Percentiles rank a stretch among this genome's conserved stretches.
Evolutionary conservation across 2,329 filamentous ascomycete species (phyloP).

Genomic region (Aspergillus bombycis): DNA sequence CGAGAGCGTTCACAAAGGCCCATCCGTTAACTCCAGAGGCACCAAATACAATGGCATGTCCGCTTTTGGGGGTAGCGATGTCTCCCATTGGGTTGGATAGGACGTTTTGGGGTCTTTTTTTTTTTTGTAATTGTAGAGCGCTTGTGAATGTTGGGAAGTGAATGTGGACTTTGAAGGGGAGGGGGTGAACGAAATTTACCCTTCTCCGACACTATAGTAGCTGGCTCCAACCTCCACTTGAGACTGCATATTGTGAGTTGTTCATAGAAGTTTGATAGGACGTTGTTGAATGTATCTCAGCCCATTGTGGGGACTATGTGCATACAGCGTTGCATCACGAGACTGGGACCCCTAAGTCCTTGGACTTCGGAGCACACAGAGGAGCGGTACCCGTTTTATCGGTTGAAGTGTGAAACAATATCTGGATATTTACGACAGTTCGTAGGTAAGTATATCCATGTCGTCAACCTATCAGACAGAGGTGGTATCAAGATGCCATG

Average conservation of each 20-base stretch:
- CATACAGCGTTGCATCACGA: background rate
- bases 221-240: background rate
- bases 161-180: background rate
- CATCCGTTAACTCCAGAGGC: slow-evolving; percentile 11
- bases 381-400: background rate
- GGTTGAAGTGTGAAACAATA: no score
- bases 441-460: background rate
- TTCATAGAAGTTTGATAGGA: background rate
- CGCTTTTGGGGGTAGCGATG: background rate
- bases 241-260: background rate
- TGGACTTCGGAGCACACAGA: background rate
- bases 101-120: background rate
- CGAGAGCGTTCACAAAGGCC: background rate
- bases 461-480: background rate
- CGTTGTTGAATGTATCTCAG: background rate
- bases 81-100: background rate
- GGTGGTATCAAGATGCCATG: background rate
- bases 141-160: background rate
- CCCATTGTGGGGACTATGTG: background rate
- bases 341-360: background rate
- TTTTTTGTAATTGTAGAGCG: background rate
- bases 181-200: background rate
- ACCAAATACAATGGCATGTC: slow-evolving; percentile 8
- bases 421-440: background rate
- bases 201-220: background rate